phyloP scores from a whole-genome alignment of 192 early-diverging fungal species.

The Globomyces pollinis-pini region DNA sequence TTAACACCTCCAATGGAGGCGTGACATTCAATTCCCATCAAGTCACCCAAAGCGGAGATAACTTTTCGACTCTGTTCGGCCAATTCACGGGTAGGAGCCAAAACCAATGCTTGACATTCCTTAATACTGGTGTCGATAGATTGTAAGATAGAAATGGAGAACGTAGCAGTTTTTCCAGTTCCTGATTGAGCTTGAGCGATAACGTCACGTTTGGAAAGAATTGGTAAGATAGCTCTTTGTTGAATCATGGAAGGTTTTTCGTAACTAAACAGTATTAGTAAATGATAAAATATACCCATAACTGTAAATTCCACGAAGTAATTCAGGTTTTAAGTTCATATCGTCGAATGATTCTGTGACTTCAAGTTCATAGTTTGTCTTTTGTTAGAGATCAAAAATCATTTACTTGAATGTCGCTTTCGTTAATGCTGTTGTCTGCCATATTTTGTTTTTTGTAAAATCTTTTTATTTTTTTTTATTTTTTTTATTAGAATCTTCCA shows the following conservation, averaged over 20 bases:
- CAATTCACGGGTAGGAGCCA: conserved; percentile 96
- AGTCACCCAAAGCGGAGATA: conserved; percentile 85
- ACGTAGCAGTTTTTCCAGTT: conserved; percentile 99
- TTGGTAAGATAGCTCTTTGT: conserved; percentile 91
- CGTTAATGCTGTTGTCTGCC: no score
- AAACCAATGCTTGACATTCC: conserved; percentile 89
- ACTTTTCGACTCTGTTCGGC: conserved; percentile 98
- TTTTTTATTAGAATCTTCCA: no score
- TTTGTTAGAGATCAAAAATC: conserved; percentile 15
- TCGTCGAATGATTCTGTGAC: conserved; percentile 92
- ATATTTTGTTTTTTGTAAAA: no score
- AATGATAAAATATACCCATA: conserved; percentile 59
- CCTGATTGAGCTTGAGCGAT: conserved; percentile 99
- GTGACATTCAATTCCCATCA: conserved; percentile 90
- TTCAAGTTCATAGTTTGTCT: conserved; percentile 95
- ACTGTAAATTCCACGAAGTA: conserved; percentile 96
- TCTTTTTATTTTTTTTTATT: no score
- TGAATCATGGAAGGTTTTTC: conserved; percentile 96
- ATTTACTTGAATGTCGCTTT: no score
- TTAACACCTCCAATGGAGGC: conserved; percentile 97
- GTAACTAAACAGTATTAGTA: no score
- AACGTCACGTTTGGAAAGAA: conserved; percentile 92
- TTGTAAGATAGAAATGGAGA: conserved; percentile 98
- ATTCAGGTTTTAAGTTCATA: conserved; percentile 83
- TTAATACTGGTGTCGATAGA: conserved; percentile 69